Evolutionary conservation across 257 asterid genomes (phyloP).

Genomic region (Galeopsis tetrahit): DNA sequence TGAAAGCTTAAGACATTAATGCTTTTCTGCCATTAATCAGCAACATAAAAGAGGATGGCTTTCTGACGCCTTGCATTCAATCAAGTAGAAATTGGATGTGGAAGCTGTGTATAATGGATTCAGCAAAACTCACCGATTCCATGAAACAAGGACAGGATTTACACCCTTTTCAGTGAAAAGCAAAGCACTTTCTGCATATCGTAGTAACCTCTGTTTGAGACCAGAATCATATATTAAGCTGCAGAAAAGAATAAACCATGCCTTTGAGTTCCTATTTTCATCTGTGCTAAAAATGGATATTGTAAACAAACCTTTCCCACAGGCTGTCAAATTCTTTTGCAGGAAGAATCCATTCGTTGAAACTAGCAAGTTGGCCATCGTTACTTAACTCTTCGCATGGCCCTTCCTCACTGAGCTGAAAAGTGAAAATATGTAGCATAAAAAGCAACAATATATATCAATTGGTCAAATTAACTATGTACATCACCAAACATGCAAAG

Average conservation of each 20-base stretch:
- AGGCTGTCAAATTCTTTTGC: slow-evolving; percentile 98
- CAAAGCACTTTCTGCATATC: slow-evolving; percentile 96
- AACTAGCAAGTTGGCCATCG: slow-evolving; percentile 88
- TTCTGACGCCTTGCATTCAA: background rate
- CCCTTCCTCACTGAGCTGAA: slow-evolving; percentile 97
- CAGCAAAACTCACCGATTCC: slow-evolving; percentile 78
- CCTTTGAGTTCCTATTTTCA: slow-evolving; percentile 28
- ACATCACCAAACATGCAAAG: background rate
- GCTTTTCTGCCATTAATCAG: slow-evolving; percentile 3
- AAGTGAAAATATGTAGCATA: slow-evolving; percentile 25
- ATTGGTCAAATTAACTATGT: background rate
- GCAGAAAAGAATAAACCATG: slow-evolving; percentile 47
- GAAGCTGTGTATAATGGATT: slow-evolving; percentile 16
- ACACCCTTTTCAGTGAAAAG: slow-evolving; percentile 99
- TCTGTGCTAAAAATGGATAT: slow-evolving; percentile 20
- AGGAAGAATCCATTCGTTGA: slow-evolving; percentile 97
- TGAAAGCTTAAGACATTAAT: background rate
- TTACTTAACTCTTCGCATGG: slow-evolving; percentile 90
- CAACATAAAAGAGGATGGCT: slow-evolving; percentile 15
- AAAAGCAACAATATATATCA: slow-evolving; percentile 20
- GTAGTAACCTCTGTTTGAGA: slow-evolving; percentile 88
- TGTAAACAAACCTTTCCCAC: slow-evolving; percentile 90
- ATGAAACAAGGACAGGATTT: slow-evolving; percentile 88
- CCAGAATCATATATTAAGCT: slow-evolving; percentile 97
- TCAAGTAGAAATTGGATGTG: slow-evolving; percentile 15